These are phyloP conservation scores for Cryptosporidium ryanae DNA, from an alignment of 169 alveolate species.

Conservation along the genomic window DNA sequence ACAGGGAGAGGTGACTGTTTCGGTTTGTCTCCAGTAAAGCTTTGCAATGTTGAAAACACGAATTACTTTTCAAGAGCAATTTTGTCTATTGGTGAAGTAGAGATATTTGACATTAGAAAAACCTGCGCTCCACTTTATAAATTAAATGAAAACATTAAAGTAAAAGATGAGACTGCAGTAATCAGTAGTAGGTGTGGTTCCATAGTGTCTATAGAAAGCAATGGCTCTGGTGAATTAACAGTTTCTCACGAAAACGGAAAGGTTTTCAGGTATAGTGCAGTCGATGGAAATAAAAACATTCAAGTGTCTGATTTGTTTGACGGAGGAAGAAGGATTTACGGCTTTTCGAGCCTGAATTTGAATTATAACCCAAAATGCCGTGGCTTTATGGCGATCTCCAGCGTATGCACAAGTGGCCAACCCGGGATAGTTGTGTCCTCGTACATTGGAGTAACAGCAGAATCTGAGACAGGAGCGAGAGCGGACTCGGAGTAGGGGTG, in stretches of 20 bases:
- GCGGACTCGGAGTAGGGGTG: no score
- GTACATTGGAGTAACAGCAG: no score
- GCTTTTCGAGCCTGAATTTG: slow-evolving; percentile 28
- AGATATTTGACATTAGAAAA: slow-evolving; percentile 60
- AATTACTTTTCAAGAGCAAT: slow-evolving; percentile 37
- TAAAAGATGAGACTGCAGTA: not conserved
- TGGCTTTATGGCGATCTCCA: slow-evolving; percentile 25
- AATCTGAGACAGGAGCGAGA: no score
- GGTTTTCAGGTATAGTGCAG: not conserved
- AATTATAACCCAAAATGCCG: not conserved
- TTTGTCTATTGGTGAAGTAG: slow-evolving; percentile 18
- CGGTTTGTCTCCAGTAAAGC: slow-evolving; percentile 1
- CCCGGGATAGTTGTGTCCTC: slow-evolving; percentile 30
- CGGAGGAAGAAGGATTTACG: not conserved
- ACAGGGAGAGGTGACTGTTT: no score
- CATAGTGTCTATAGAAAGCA: slow-evolving; percentile 41
- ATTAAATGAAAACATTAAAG: not conserved
- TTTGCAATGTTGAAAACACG: slow-evolving; percentile 34
- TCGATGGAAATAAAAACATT: not conserved
- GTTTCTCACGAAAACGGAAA: slow-evolving; percentile 8
- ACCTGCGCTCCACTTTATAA: slow-evolving; percentile 51
- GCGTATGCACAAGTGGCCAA: slow-evolving; percentile 4
- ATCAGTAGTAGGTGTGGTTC: not conserved
- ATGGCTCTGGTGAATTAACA: slow-evolving; percentile 26
- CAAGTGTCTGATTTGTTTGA: not conserved